Percentiles rank a stretch among this genome's conserved stretches.
These are phyloP conservation scores for Chrysanthemum lavandulifolium DNA, from an alignment of 129 eudicot genomes.

Conservation along the genomic window DNA sequence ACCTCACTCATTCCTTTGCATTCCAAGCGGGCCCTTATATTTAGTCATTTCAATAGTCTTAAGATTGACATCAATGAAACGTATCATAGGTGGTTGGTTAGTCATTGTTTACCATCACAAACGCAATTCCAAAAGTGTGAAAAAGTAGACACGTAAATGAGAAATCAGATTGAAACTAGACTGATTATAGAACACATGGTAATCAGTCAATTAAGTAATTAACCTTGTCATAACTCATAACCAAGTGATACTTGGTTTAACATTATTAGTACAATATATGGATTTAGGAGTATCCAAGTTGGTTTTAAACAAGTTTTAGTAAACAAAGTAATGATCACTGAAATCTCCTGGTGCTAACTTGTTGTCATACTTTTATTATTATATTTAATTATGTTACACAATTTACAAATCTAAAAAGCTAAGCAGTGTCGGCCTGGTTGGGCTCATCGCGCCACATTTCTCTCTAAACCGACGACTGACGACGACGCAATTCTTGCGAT, in stretches of 20 bases:
- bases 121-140: background rate
- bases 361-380: too few relatives aligned
- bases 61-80: background rate
- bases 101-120: constrained; percentile 17
- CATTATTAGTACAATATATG: too few relatives aligned
- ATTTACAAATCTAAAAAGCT: too few relatives aligned
- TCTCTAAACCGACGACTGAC: too few relatives aligned
- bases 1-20: too few relatives aligned
- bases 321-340: too few relatives aligned
- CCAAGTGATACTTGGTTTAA: background rate
- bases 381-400: too few relatives aligned
- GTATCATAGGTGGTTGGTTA: constrained; percentile 6
- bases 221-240: background rate
- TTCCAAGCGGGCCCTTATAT: too few relatives aligned
- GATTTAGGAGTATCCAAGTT: background rate
- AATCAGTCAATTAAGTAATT: background rate
- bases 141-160: background rate
- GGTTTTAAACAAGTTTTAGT: background rate
- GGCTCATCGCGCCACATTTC: too few relatives aligned
- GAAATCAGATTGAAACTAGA: background rate
- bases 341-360: too few relatives aligned
- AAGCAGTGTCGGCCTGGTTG: too few relatives aligned
- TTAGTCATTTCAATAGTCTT: background rate
- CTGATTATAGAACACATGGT: background rate
- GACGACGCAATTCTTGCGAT: too few relatives aligned